Percentiles rank a stretch among this genome's conserved stretches.
Conservation (phyloP, 176 grass and related monocot species). For the Otatea glauca region DNA sequence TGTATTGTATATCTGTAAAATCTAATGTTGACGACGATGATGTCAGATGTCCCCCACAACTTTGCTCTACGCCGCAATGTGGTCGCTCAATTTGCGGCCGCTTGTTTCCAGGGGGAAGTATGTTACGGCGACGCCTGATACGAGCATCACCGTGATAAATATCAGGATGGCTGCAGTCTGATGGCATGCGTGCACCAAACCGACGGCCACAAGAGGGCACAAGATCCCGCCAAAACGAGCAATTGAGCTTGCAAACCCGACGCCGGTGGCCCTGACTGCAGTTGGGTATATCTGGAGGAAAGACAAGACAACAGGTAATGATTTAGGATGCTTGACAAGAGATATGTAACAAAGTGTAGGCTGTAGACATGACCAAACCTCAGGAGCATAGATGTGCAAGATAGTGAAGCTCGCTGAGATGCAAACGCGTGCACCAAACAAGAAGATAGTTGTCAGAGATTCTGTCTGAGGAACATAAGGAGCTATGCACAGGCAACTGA, state of each 20-base stretch:
- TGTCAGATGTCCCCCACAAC: neutral
- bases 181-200: slow-evolving; percentile 80
- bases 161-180: slow-evolving; percentile 64
- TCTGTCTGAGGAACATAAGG: slow-evolving; percentile 76
- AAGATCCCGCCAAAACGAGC: slow-evolving; percentile 81
- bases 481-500: slow-evolving; percentile 70
- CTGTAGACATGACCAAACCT: slow-evolving; percentile 50
- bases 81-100: slow-evolving; percentile 71
- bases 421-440: slow-evolving; percentile 76
- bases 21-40: neutral
- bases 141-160: slow-evolving; percentile 75
- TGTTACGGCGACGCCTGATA: slow-evolving; percentile 52
- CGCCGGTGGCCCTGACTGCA: slow-evolving; percentile 74
- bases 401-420: slow-evolving; percentile 79
- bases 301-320: neutral
- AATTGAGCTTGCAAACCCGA: slow-evolving; percentile 73
- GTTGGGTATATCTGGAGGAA: slow-evolving; percentile 84
- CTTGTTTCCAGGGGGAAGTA: slow-evolving; percentile 91
- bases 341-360: neutral
- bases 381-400: slow-evolving; percentile 84
- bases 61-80: slow-evolving; percentile 46
- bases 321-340: neutral
- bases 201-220: slow-evolving; percentile 81
- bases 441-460: slow-evolving; percentile 58
- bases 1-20: slow-evolving; percentile 24